Conservation (phyloP, 2,329 filamentous ascomycete species). For the Trichoderma afroharzianum region DNA sequence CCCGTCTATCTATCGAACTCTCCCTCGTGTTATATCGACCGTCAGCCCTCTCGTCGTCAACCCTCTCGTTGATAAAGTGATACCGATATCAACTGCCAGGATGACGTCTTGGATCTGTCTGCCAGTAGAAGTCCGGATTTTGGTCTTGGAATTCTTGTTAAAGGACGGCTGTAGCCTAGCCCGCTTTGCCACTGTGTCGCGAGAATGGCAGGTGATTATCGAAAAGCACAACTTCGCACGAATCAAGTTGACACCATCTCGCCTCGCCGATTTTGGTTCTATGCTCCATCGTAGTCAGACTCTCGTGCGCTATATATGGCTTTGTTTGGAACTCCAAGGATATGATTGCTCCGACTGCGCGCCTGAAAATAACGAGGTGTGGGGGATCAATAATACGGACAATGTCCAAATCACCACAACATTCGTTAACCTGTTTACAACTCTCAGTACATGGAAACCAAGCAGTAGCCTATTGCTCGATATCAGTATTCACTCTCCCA, state of each 20-base stretch:
- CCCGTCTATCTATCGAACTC: background rate
- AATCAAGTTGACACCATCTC: slow-evolving; percentile 29
- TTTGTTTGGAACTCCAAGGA: slow-evolving; percentile 22
- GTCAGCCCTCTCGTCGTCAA: too few species aligned
- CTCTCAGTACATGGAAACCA: slow-evolving; percentile 30
- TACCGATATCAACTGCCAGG: background rate
- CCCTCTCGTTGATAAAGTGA: background rate
- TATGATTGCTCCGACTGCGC: slow-evolving; percentile 18
- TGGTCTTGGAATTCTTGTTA: background rate
- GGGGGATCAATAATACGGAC: background rate
- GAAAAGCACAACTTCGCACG: slow-evolving; percentile 30
- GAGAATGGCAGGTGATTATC: slow-evolving; percentile 30
- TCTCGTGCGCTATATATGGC: slow-evolving; percentile 26
- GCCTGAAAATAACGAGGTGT: background rate
- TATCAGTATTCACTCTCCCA: slow-evolving; percentile 33
- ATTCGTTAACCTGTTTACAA: slow-evolving; percentile 26
- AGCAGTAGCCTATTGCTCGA: slow-evolving; percentile 29
- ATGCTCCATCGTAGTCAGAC: slow-evolving; percentile 29
- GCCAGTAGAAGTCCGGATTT: background rate
- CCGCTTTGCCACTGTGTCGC: slow-evolving; percentile 29
- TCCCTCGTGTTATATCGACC: background rate
- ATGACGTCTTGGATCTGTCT: background rate
- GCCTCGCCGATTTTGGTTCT: slow-evolving; percentile 26
- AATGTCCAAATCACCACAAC: slow-evolving; percentile 19
- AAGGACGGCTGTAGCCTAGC: background rate